phyloP scores from a whole-genome alignment of 352 stramenopile genomes.

The Halophytophthora polymorphica region DNA sequence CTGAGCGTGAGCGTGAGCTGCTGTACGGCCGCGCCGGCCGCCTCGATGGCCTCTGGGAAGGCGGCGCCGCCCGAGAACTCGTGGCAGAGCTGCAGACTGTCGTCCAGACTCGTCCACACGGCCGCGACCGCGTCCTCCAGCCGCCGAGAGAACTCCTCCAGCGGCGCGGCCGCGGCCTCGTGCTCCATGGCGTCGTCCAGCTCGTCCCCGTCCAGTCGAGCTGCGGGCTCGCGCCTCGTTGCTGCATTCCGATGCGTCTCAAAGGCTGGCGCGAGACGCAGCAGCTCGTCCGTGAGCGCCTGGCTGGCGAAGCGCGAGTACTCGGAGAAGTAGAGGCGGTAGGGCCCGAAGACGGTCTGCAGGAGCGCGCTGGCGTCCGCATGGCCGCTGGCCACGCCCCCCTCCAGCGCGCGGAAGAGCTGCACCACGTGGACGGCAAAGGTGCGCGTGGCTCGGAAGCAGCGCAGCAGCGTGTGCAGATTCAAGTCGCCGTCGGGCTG shows the following conservation, averaged over 20 bases:
- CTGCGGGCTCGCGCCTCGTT: background rate
- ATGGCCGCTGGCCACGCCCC: slow-evolving; percentile 6
- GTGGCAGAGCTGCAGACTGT: slow-evolving; percentile 54
- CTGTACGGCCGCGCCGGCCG: slow-evolving; percentile 36
- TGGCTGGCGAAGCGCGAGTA: slow-evolving; percentile 43
- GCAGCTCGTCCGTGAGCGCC: slow-evolving; percentile 35
- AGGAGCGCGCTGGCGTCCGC: slow-evolving; percentile 12
- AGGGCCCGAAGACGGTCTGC: slow-evolving; percentile 44
- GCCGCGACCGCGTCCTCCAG: slow-evolving; percentile 52
- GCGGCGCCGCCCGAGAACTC: slow-evolving; percentile 51
- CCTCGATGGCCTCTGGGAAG: slow-evolving; percentile 56
- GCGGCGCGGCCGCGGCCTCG: slow-evolving; percentile 10
- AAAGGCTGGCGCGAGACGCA: slow-evolving; percentile 42
- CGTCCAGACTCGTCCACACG: slow-evolving; percentile 42
- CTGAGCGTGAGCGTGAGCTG: slow-evolving; percentile 44
- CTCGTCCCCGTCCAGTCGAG: slow-evolving; percentile 1
- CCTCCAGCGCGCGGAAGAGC: slow-evolving; percentile 39
- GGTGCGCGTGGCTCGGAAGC: slow-evolving; percentile 40
- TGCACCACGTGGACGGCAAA: slow-evolving; percentile 47
- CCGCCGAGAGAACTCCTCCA: slow-evolving; percentile 54
- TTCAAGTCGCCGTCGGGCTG: slow-evolving; percentile 21
- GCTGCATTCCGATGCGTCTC: slow-evolving; percentile 2
- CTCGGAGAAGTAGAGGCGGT: slow-evolving; percentile 52
- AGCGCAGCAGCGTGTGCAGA: slow-evolving; percentile 31
- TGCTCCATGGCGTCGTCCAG: slow-evolving; percentile 28